Conservation (phyloP, 176 grass and related monocot genomes). For the Zoysia japonica region DNA sequence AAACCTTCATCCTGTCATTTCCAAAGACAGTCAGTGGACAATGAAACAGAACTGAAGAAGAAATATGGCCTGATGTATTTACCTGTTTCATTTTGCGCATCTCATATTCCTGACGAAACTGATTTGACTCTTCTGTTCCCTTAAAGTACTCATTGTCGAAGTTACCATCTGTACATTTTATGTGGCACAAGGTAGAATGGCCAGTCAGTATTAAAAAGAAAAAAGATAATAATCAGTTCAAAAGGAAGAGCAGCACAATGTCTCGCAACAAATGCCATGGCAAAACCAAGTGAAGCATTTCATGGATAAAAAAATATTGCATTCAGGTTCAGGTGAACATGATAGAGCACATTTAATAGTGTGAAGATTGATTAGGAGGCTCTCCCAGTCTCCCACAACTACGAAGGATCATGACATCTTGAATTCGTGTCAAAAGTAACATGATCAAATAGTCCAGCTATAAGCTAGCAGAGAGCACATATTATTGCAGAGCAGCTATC, state of each 20-base stretch:
- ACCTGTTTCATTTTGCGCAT: slow-evolving; percentile 93
- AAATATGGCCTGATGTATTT: not conserved
- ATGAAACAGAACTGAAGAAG: not conserved
- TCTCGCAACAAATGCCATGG: not conserved
- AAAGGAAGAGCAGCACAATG: not conserved
- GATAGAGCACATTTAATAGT: not conserved
- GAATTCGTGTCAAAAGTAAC: not conserved
- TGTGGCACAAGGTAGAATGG: not conserved
- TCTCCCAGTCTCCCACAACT: not conserved
- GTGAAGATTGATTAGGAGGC: not conserved
- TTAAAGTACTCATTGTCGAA: slow-evolving; percentile 90
- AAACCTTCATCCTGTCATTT: slow-evolving; percentile 84
- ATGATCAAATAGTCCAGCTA: not conserved
- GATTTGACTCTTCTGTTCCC: slow-evolving; percentile 77
- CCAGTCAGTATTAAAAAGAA: not conserved
- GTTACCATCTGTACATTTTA: slow-evolving; percentile 65
- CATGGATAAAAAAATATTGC: slow-evolving; percentile 8
- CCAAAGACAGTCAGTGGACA: not conserved
- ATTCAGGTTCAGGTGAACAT: not conserved
- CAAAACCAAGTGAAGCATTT: not conserved
- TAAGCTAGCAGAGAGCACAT: not conserved
- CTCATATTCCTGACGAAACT: slow-evolving; percentile 85
- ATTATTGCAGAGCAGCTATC: not conserved
- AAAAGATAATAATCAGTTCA: not conserved
- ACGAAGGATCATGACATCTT: not conserved